These are phyloP conservation scores for Oryza longistaminata DNA, from an alignment of 176 grass and related monocot species.

Conservation along the genomic window DNA sequence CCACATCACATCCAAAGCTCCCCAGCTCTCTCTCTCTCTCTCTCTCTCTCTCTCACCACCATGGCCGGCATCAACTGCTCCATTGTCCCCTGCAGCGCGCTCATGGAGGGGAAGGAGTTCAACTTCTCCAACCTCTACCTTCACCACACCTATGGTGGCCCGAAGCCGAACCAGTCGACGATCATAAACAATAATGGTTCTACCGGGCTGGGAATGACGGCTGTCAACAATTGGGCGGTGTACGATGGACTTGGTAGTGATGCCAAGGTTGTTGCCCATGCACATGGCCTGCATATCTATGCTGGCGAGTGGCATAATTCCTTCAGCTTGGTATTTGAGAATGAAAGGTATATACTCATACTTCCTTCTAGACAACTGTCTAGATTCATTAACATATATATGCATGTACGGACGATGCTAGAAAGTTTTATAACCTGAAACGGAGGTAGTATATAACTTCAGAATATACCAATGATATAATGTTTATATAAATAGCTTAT, in stretches of 20 bases:
- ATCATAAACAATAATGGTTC: not conserved
- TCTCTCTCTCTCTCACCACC: not conserved
- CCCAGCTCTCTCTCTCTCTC: not conserved
- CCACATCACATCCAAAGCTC: not conserved
- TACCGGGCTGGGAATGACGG: not conserved
- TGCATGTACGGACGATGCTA: too few species aligned
- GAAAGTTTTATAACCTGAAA: too few species aligned
- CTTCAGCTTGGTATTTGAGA: not conserved
- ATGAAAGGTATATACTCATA: not conserved
- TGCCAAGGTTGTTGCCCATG: not conserved
- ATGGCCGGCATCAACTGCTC: not conserved
- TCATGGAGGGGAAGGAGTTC: not conserved
- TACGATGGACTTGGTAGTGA: not conserved
- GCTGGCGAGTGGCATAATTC: not conserved
- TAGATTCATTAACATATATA: too few species aligned
- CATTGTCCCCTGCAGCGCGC: not conserved
- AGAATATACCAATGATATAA: not conserved
- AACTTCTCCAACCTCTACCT: not conserved
- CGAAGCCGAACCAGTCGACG: not conserved
- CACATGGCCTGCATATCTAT: slow-evolving; percentile 13
- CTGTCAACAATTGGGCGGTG: not conserved
- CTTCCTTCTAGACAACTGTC: too few species aligned
- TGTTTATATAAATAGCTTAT: not conserved
- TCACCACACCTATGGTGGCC: not conserved
- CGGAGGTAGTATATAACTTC: too few species aligned